Base-by-base conservation (phyloP, 352 stramenopile species). In the Globisporangium camurandrum region DNA sequence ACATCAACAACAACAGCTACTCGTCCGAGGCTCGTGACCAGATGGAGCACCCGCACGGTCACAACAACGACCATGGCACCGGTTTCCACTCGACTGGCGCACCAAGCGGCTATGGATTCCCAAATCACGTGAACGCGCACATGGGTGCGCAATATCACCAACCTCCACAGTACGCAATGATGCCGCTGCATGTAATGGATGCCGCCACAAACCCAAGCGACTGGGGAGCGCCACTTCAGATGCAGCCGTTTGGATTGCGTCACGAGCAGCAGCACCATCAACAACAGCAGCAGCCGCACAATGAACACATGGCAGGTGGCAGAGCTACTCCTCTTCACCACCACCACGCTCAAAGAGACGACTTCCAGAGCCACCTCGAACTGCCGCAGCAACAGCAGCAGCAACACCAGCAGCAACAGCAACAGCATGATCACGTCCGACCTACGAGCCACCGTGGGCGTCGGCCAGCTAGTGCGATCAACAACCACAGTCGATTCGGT, bases 281-380 rank as follows among this genome's bases (percentile, higher is more conserved):
- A 2, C 51, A 63, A 6, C 45, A 59, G 27, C 45, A 59, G 11
- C 36, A 54, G 11, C 59, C 54, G 46, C 46, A 64, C 12, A 48
- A 63, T 33, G 56, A 51, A 14, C 34, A 9, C 10, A 20, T 49
- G n/a, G 36, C 9, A 7, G 33, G 11, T 39, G 33, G 33, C 17
- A 12, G 33, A 39, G 33, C 12, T 12, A 12, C 14, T 20, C 9
- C 19, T 39, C 33, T 17, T 8, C 33, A 39, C 33, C n/a, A n/a
- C n/a, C n/a, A n/a, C n/a, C n/a, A n/a, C n/a, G n/a, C n/a, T n/a
- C n/a, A n/a, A n/a, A n/a, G n/a, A n/a, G n/a, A n/a, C n/a, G n/a
- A n/a, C n/a, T n/a, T n/a, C n/a, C n/a, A n/a, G n/a, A n/a, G n/a
- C n/a, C n/a, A n/a, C n/a, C n/a, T n/a, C n/a, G n/a, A n/a, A n/a